These are phyloP conservation scores for Boletellus ananas DNA, from an alignment of 768 basidiomycete genomes.

Conservation along the genomic window DNA sequence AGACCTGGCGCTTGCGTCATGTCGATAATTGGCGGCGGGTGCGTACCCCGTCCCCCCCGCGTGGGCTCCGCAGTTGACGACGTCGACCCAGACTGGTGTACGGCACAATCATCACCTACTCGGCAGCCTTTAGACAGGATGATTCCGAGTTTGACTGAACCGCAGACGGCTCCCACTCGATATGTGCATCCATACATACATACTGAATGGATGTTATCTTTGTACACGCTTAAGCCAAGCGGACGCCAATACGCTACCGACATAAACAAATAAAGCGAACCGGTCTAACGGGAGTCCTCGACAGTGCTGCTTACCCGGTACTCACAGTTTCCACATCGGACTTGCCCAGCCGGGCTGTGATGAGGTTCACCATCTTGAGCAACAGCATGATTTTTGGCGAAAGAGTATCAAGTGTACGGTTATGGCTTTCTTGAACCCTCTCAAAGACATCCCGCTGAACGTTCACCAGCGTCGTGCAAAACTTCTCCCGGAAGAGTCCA, in stretches of 20 bases:
- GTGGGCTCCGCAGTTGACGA: not conserved
- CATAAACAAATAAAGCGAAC: not conserved
- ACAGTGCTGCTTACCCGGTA: conserved; percentile 1
- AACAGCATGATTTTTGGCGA: conserved; percentile 26
- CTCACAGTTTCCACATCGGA: conserved; percentile 12
- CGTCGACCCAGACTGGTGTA: conserved; percentile 62
- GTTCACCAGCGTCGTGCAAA: conserved; percentile 14
- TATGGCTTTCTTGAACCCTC: conserved; percentile 20
- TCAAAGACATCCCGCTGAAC: conserved; percentile 25
- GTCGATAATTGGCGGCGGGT: conserved; percentile 94
- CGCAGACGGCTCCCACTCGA: not conserved
- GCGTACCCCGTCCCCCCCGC: conserved; percentile 12
- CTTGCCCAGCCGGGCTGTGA: conserved; percentile 24
- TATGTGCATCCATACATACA: conserved; percentile 10
- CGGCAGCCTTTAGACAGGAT: conserved; percentile 77
- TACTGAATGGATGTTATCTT: conserved; percentile 8
- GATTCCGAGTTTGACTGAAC: conserved; percentile 72
- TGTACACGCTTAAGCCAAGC: conserved; percentile 3
- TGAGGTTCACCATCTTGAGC: conserved; percentile 30
- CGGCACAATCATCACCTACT: conserved; percentile 85
- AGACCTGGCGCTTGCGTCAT: conserved; percentile 80
- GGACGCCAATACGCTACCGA: not conserved
- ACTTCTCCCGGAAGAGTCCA: conserved; percentile 24
- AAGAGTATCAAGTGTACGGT: conserved; percentile 22
- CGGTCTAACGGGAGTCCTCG: not conserved